A percentile compares a stretch with the other conserved stretches of the same genome.
These are phyloP conservation scores for Penicillium desertorum DNA, from an alignment of 495 filamentous ascomycete species.

Conservation along the genomic window DNA sequence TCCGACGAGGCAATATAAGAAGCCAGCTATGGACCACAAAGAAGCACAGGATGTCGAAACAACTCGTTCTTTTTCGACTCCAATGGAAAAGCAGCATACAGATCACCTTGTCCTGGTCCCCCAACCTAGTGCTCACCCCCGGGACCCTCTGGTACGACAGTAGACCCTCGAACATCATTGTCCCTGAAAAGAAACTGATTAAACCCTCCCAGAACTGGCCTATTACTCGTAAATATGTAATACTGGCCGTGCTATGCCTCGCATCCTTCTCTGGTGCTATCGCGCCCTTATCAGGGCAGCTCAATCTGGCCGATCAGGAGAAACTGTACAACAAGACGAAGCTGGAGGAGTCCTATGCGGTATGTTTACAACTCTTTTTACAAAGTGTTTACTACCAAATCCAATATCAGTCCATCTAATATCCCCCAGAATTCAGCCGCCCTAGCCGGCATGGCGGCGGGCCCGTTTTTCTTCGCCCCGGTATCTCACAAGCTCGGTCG, in stretches of 20 bases:
- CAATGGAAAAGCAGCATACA: slow-evolving; percentile 9
- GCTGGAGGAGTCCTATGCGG: slow-evolving; percentile 28
- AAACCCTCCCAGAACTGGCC: slow-evolving; percentile 41
- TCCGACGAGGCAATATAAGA: background rate
- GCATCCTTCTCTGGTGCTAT: slow-evolving; percentile 33
- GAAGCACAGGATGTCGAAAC: slow-evolving; percentile 2
- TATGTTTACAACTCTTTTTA: slow-evolving; percentile 6
- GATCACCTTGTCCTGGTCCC: slow-evolving; percentile 45
- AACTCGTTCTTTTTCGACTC: slow-evolving; percentile 27
- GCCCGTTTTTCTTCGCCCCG: slow-evolving; percentile 46
- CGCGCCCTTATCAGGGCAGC: slow-evolving; percentile 35
- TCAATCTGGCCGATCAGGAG: slow-evolving; percentile 34
- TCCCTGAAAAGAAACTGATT: background rate
- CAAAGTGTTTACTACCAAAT: background rate
- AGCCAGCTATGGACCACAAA: slow-evolving; percentile 2
- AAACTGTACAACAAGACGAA: slow-evolving; percentile 31
- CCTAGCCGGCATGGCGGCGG: slow-evolving; percentile 42
- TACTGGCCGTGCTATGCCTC: slow-evolving; percentile 34
- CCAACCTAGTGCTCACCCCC: slow-evolving; percentile 45
- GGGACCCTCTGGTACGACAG: slow-evolving; percentile 44
- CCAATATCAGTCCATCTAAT: slow-evolving; percentile 6
- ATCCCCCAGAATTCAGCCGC: slow-evolving; percentile 38
- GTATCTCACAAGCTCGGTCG: slow-evolving; percentile 40
- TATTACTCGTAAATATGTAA: slow-evolving; percentile 41
- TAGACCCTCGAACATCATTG: background rate